Conservation (phyloP, 129 eudicot genomes). For the Flaveria linearis region DNA sequence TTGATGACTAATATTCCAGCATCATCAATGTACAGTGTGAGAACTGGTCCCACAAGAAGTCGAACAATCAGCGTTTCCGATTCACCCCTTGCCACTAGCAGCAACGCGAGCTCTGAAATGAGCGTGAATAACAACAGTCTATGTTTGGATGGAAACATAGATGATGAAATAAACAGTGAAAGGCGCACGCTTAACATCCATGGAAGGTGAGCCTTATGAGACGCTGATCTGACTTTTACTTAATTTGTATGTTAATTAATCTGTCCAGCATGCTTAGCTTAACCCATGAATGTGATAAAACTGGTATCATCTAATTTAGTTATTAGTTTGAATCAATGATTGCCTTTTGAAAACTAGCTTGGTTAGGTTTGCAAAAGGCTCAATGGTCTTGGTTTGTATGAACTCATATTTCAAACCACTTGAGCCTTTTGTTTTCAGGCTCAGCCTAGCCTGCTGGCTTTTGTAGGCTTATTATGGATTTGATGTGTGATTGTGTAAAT, state of each 20-base stretch:
- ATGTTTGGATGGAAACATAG: constrained; percentile 58
- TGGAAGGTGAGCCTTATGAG: constrained; percentile 49
- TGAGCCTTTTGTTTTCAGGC: too few relatives aligned
- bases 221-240: constrained; percentile 1
- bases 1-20: constrained; percentile 96
- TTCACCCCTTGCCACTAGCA: constrained; percentile 96
- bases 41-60: constrained; percentile 82
- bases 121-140: constrained; percentile 69
- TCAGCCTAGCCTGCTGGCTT: too few relatives aligned
- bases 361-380: constrained; percentile 4
- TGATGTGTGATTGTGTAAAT: not conserved
- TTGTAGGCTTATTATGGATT: not conserved
- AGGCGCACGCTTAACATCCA: constrained; percentile 42
- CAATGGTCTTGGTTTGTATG: not conserved
- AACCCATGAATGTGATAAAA: constrained; percentile 32
- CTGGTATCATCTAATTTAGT: constrained; percentile 33
- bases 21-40: constrained; percentile 93
- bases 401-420: too few relatives aligned
- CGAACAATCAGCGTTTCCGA: constrained; percentile 76
- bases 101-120: constrained; percentile 91
- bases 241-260: constrained; percentile 29
- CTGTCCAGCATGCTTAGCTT: constrained; percentile 24
- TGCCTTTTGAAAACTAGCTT: not conserved
- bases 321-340: constrained; percentile 24
- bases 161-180: constrained; percentile 68